Evolutionary conservation across 768 basidiomycete genomes (phyloP).

Genomic region (Boletus reticulatus): DNA sequence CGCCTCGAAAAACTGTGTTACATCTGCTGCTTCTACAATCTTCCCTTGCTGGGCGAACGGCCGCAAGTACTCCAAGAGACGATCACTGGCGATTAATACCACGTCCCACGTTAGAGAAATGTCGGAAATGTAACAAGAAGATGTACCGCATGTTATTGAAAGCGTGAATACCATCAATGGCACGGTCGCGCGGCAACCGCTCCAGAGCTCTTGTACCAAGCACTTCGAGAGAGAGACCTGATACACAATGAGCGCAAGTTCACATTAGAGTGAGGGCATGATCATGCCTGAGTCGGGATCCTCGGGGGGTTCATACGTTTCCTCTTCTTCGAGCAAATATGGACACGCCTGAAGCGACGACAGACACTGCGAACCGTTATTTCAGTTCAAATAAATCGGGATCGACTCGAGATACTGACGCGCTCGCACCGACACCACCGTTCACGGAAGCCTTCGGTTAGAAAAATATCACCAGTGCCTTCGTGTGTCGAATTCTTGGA

Average conservation of each 20-base stretch:
- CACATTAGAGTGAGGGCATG: not conserved
- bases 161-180: constrained; percentile 80
- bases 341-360: constrained; percentile 49
- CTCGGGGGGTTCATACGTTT: constrained; percentile 81
- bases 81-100: constrained; percentile 47
- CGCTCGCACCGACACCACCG: constrained; percentile 76
- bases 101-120: not conserved
- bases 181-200: constrained; percentile 72
- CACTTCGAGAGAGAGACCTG: constrained; percentile 78
- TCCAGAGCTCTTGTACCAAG: constrained; percentile 77
- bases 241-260: not conserved
- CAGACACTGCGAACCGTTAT: constrained; percentile 49
- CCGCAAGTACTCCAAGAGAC: constrained; percentile 65
- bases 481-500: constrained; percentile 26
- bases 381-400: not conserved
- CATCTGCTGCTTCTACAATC: constrained; percentile 70
- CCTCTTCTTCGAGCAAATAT: constrained; percentile 74
- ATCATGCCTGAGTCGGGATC: constrained; percentile 78
- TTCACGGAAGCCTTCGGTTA: constrained; percentile 68
- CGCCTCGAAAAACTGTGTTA: constrained; percentile 62
- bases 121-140: not conserved
- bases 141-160: constrained; percentile 81
- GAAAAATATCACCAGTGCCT: constrained; percentile 72
- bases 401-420: constrained; percentile 36
- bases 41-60: constrained; percentile 80